phyloP scores from a whole-genome alignment of 768 basidiomycete genomes.

The Lactarius vividus region DNA sequence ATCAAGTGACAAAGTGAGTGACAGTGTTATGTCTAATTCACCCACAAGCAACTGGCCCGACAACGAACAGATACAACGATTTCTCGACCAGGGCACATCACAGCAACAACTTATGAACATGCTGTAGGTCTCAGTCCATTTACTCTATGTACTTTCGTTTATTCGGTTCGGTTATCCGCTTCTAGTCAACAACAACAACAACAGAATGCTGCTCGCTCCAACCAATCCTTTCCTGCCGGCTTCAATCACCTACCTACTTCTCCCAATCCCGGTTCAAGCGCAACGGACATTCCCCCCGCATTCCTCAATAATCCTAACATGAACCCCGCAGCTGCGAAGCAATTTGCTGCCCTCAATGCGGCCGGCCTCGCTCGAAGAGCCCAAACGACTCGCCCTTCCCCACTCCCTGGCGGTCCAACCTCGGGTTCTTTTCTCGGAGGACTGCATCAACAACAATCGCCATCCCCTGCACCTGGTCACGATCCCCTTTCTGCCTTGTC shows the following conservation, averaged over 20 bases:
- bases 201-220: slow-evolving; percentile 17
- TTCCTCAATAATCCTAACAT: slow-evolving; percentile 36
- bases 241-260: slow-evolving; percentile 22
- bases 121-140: slow-evolving; percentile 23
- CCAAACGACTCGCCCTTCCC: slow-evolving; percentile 37
- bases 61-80: slow-evolving; percentile 25
- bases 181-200: slow-evolving; percentile 22
- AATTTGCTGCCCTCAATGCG: slow-evolving; percentile 74
- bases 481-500: slow-evolving; percentile 31
- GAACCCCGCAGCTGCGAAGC: slow-evolving; percentile 70
- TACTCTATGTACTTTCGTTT: not conserved
- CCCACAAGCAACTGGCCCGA: slow-evolving; percentile 22
- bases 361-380: slow-evolving; percentile 58
- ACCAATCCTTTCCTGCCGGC: slow-evolving; percentile 16
- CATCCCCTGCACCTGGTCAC: slow-evolving; percentile 29
- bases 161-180: not conserved
- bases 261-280: slow-evolving; percentile 20
- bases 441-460: slow-evolving; percentile 34
- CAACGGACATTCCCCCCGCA: slow-evolving; percentile 10
- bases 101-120: slow-evolving; percentile 27
- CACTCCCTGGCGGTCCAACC: slow-evolving; percentile 54
- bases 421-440: slow-evolving; percentile 59
- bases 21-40: slow-evolving; percentile 15
- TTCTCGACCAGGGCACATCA: slow-evolving; percentile 24
- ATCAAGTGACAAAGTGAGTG: not conserved